Percentiles rank a stretch among this genome's conserved stretches.
Evolutionary conservation across 768 basidiomycete genomes (phyloP).

Genomic region (Pleurotus sapidus): DNA sequence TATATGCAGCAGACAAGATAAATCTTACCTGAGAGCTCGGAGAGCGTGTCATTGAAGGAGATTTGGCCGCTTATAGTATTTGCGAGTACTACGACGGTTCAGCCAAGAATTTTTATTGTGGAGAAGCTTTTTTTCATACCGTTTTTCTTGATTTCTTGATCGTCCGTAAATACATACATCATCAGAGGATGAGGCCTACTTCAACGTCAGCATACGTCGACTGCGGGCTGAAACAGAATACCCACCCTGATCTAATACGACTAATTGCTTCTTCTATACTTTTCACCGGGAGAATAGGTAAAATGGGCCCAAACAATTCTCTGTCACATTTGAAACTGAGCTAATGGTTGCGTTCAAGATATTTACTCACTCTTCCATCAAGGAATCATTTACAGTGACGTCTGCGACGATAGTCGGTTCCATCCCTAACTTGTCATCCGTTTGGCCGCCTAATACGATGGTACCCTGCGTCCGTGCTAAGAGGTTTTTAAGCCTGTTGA

Average conservation of each 20-base stretch:
- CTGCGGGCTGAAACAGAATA: neutral
- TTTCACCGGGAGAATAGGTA: slow-evolving; percentile 61
- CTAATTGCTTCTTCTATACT: slow-evolving; percentile 52
- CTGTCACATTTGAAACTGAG: slow-evolving; percentile 27
- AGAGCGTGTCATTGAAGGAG: slow-evolving; percentile 58
- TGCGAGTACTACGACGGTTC: slow-evolving; percentile 43
- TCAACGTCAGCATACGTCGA: neutral
- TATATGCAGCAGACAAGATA: neutral
- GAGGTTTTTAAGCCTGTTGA: slow-evolving; percentile 47
- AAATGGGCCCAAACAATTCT: slow-evolving; percentile 72
- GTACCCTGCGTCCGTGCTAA: slow-evolving; percentile 54
- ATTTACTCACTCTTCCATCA: slow-evolving; percentile 56
- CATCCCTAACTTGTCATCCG: slow-evolving; percentile 42
- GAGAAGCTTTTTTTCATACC: slow-evolving; percentile 22
- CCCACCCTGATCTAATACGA: slow-evolving; percentile 53
- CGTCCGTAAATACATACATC: slow-evolving; percentile 61
- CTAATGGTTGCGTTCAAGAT: neutral
- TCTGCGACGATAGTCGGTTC: slow-evolving; percentile 60
- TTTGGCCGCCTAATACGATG: slow-evolving; percentile 49
- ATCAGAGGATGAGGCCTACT: slow-evolving; percentile 57
- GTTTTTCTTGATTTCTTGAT: slow-evolving; percentile 33
- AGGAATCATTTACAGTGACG: slow-evolving; percentile 49
- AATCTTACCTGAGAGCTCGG: slow-evolving; percentile 44
- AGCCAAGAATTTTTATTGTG: neutral
- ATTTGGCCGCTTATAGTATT: slow-evolving; percentile 56